Evolutionary conservation across 768 basidiomycete species (phyloP), one percentile per base, ranked within the genome.

Genomic region (Kwoniella newhampshirensis): DNA sequence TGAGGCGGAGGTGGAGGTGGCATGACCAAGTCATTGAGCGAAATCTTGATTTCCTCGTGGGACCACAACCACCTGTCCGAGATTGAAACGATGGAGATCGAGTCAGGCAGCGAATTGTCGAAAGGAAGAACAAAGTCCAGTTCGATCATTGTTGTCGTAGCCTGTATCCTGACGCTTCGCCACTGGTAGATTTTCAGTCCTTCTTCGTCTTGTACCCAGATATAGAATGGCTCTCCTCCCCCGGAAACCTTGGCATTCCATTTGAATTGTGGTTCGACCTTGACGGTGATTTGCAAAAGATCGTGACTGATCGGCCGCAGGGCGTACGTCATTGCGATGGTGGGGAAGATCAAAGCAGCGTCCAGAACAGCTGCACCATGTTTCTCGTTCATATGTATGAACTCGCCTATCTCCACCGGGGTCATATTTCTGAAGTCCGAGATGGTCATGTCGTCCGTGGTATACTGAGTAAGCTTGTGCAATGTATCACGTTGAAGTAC

Each of bases 1-100:
- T 83, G 85, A 46, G 79, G 82, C 48, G 78, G 76, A 20, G 84
- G 82, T 15, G 76, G 67, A 13, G 72, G 50, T 1, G 96, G 96
- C 87, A 98, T 93, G 45, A 84, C 77, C 26, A 97, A 77, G 4
- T 81, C 78, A 1, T 85, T 83, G 37, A 98, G 74, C 2, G 84
- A 75, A 37, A 97, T 79, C 1, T 66, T 60, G 7, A 86, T 66
- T 58, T 87, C 85, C 51, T 89, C 84, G 66, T 96, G 92, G 1
- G 92, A 88, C 2, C 91, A 91, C 63, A 96, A 80, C 96, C 96
- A 99, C 57, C 84, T 82, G 76, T 97, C 93, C 6, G 91, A 97
- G 42, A 89, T 82, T 35, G 84, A 86, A 17, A 89, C 84, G 53
- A 96, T 81, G 5, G 82, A 86, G 20, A 97, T 78, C 2, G 80